Conservation (phyloP, 2,329 filamentous ascomycete genomes). For the Monascus ruber region DNA sequence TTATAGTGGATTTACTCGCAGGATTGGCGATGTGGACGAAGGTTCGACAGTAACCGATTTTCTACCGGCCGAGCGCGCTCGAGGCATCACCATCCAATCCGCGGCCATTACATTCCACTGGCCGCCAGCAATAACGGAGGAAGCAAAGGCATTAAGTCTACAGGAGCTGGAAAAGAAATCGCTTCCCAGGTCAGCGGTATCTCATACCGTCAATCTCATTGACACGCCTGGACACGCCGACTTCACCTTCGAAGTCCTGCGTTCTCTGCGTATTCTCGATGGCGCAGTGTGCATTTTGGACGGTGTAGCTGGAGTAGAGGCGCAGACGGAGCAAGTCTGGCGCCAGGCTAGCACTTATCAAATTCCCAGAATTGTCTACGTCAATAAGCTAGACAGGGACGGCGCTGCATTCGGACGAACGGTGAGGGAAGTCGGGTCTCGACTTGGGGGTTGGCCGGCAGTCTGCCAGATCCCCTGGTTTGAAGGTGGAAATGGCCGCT, state of each 20-base stretch:
- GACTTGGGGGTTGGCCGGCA: conserved; percentile 73
- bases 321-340: conserved; percentile 96
- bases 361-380: conserved; percentile 70
- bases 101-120: conserved; percentile 92
- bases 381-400: conserved; percentile 78
- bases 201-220: conserved; percentile 77
- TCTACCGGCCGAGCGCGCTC: conserved; percentile 76
- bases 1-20: conserved; percentile 78
- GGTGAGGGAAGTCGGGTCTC: conserved; percentile 70
- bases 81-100: conserved; percentile 95
- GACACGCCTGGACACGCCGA: conserved; percentile 96
- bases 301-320: conserved; percentile 86
- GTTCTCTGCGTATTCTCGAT: conserved; percentile 77
- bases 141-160: conserved; percentile 6
- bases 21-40: conserved; percentile 90
- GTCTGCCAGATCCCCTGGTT: conserved; percentile 96
- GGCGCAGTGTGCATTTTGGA: conserved; percentile 89
- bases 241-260: conserved; percentile 91
- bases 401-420: conserved; percentile 74
- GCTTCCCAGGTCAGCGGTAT: conserved; percentile 40
- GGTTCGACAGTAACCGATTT: conserved; percentile 97
- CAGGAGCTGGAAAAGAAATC: conserved; percentile 19
- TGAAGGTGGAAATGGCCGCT: conserved; percentile 57
- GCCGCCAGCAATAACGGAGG: conserved; percentile 46
- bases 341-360: conserved; percentile 72